These are phyloP conservation scores for Clonostachys sp. DNA, from an alignment of 2,329 filamentous ascomycete species.

Conservation along the genomic window DNA sequence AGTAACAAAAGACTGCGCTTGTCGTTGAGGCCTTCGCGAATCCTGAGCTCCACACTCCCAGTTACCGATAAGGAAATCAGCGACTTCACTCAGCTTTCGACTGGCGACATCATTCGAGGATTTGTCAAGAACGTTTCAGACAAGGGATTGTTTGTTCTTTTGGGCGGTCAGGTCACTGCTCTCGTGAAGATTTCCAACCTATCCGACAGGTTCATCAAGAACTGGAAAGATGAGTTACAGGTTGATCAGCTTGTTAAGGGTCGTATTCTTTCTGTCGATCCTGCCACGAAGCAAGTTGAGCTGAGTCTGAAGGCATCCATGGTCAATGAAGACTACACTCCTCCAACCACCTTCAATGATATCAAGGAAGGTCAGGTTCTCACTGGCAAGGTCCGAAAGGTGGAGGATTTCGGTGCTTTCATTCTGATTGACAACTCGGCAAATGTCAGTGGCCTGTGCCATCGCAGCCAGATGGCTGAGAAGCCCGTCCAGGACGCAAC, in stretches of 20 bases:
- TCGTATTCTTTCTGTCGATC: slow-evolving; percentile 71
- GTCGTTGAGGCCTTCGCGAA: slow-evolving; percentile 80
- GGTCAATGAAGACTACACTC: slow-evolving; percentile 73
- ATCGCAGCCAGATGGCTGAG: slow-evolving; percentile 88
- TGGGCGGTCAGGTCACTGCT: slow-evolving; percentile 77
- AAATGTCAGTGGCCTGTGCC: slow-evolving; percentile 90
- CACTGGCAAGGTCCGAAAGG: slow-evolving; percentile 87
- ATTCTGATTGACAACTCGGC: slow-evolving; percentile 82
- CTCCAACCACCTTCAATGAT: slow-evolving; percentile 70
- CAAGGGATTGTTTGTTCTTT: slow-evolving; percentile 80
- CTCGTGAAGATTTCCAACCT: slow-evolving; percentile 84
- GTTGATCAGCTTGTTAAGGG: slow-evolving; percentile 88
- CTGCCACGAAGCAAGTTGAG: slow-evolving; percentile 66
- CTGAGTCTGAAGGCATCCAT: slow-evolving; percentile 84
- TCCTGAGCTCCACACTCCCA: slow-evolving; percentile 78
- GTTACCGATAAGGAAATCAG: slow-evolving; percentile 79
- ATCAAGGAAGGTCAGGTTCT: slow-evolving; percentile 76
- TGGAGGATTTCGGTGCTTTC: slow-evolving; percentile 93
- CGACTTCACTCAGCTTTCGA: slow-evolving; percentile 63
- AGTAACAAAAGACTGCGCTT: slow-evolving; percentile 81
- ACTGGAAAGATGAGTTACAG: slow-evolving; percentile 89
- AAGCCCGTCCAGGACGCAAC: slow-evolving; percentile 76
- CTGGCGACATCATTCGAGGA: slow-evolving; percentile 78
- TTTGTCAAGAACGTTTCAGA: slow-evolving; percentile 90
- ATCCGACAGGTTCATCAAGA: slow-evolving; percentile 86